Base-by-base conservation (phyloP, 345 rosid species). In the Populus davidiana region DNA sequence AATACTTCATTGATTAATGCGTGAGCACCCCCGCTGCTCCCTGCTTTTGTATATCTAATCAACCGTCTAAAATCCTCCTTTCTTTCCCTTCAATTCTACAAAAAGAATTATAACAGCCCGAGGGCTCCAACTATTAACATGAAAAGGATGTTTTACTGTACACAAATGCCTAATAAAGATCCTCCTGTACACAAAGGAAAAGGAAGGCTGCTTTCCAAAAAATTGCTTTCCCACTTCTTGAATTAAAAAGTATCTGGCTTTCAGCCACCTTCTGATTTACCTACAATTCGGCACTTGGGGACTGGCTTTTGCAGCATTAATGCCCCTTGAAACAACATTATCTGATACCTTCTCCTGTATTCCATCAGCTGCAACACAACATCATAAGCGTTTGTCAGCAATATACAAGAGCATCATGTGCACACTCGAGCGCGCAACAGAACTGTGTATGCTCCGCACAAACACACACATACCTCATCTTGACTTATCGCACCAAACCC, bases 261-360 rank as follows among this genome's bases (percentile, higher is more conserved):
- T 71, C 73, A 73, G n/a, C 79, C 74, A 31, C 75, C 82, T 65
- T 75, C 78, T 18, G 85, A 20, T 66, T 81, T 84, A 27, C 77
- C 68, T 14, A 76, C 23, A 43, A 85, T 50, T 65, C 79, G 77
- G 14, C 89, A 81, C 54, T 43, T 81, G 2, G 97, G 94, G 1
- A 92, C 92, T 1, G 75, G 38, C 83, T 95, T 95, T 73, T 86
- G 87, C 87, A 95, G 83, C 90, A 95, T 93, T 10, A 94, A 81
- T 31, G 98, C 91, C 70, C 98, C 98, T 65, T 92, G 87, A 77
- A 95, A 95, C 71, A 89, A 41, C 92, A 93, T 93, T 89, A 95
- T 70, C 65, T 86, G 96, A 78, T 81, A 89, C 77, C 87, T 88
- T 71, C 82, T 88, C 75, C 92, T 87, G 79, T 80, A 86, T 67